Evolutionary conservation across 1,284 basidiomycete species (phyloP), one percentile per base, ranked within the genome.

Genomic region (Stygiomarasmius scandens): DNA sequence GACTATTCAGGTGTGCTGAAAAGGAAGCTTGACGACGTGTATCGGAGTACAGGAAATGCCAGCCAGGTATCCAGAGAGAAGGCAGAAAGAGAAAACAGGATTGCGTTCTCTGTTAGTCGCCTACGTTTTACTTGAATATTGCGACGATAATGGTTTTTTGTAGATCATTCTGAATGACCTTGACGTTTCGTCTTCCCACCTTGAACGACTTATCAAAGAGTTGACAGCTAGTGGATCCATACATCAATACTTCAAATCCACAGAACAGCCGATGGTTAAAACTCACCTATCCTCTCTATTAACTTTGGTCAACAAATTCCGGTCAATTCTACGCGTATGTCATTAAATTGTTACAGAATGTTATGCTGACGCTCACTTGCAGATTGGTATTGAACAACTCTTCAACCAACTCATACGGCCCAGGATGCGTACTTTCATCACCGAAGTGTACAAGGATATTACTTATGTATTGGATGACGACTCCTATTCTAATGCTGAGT

Each of bases 391-490:
- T 43, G 96, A 98, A 64, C 93, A 96, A 66, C 77, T 98, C 22
- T 98, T 98, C 78, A 96, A 93, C 62, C 94, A 97, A 67, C 80
- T 98, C 9, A 83, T 96, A 56, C 83, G 94, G 23, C 93, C 96
- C 0, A 89, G 89, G 57, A 71, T 99, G 32, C 85, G 95, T 19
- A 89, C 85, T 11, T 77, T 99, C 48, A 81, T 98, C 38, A 73
- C 85, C 3, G 96, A 99, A 56, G 84, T 95, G 10, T 97, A 97
- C 72, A 92, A 89, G 66, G 95, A 96, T 60, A 82, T 95, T 2
- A 85, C 86, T 3, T 99, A 99, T 70, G 74, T 92, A 16, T 76
- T 98, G 14, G 93, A 97, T 67, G 96, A 99, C 58, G 94, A 96
- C 55, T 74, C 77, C 0, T 98, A 96, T 69, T 78, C 89, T 2